Conservation (phyloP, 2,329 filamentous ascomycete species). For the Sarocladiaceae sp. region DNA sequence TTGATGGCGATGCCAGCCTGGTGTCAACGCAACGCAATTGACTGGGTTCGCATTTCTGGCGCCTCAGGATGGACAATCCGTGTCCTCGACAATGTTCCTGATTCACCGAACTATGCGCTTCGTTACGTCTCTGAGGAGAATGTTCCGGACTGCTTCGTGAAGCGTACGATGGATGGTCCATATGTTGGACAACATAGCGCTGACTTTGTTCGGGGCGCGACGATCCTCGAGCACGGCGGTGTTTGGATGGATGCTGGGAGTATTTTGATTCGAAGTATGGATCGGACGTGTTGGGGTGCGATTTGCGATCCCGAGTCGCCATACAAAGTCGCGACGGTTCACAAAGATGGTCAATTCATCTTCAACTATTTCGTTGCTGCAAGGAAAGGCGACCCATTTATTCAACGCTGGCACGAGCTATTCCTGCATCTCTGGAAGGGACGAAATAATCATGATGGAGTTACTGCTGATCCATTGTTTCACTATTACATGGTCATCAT, state of each 20-base stretch:
- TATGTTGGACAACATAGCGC: conserved; percentile 36
- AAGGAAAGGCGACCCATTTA: not conserved
- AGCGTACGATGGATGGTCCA: conserved; percentile 33
- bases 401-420: not conserved
- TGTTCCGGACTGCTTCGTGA: conserved; percentile 31
- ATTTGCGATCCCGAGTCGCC: conserved; percentile 17
- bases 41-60: conserved; percentile 38
- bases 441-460: not conserved
- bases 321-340: not conserved
- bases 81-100: conserved; percentile 29
- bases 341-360: not conserved
- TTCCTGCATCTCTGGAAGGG: not conserved
- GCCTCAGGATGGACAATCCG: conserved; percentile 35
- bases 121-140: conserved; percentile 26
- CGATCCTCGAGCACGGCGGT: conserved; percentile 28
- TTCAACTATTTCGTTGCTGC: not conserved
- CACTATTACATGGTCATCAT: not conserved
- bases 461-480: not conserved
- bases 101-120: conserved; percentile 28
- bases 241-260: conserved; percentile 34
- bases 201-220: conserved; percentile 36
- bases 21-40: conserved; percentile 28
- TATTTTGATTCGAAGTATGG: conserved; percentile 26
- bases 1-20: conserved; percentile 30
- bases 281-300: conserved; percentile 27